phyloP scores from a whole-genome alignment of 192 early-diverging fungal species.

The Phycomyces nitens region DNA sequence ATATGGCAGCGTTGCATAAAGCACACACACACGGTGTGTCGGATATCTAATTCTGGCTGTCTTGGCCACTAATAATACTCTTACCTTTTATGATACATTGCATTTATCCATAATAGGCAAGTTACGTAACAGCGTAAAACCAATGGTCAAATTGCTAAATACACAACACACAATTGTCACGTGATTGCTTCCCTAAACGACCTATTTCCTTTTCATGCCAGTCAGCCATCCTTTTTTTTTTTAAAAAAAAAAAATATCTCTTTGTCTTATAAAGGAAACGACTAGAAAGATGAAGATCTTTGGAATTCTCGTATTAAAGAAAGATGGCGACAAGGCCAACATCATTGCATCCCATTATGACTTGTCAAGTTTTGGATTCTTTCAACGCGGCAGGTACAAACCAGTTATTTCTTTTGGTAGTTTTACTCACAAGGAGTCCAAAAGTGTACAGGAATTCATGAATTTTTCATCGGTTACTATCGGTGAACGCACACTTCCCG shows the following conservation, averaged over 20 bases:
- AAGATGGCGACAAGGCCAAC: slow-evolving; percentile 41
- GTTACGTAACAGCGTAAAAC: no score
- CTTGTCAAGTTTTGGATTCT: slow-evolving; percentile 78
- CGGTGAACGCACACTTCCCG: slow-evolving; percentile 77
- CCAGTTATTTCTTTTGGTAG: not conserved
- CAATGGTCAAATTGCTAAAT: no score
- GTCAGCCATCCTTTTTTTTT: slow-evolving; percentile 6
- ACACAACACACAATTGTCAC: no score
- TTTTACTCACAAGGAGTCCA: slow-evolving; percentile 2
- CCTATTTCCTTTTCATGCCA: not conserved
- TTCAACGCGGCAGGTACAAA: slow-evolving; percentile 76
- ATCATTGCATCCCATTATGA: slow-evolving; percentile 67
- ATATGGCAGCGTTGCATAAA: no score
- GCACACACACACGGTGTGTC: no score
- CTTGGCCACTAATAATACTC: no score
- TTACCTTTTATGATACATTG: no score
- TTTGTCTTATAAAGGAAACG: not conserved
- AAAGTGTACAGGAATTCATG: slow-evolving; percentile 84
- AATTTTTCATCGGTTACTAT: slow-evolving; percentile 80
- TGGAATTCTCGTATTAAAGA: slow-evolving; percentile 43
- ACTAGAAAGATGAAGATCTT: slow-evolving; percentile 49
- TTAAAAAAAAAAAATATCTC: no score
- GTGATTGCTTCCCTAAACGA: no score
- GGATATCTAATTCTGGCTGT: no score
- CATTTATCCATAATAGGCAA: no score